A percentile compares a stretch with the other conserved stretches of the same genome.
Evolutionary conservation across 768 basidiomycete genomes (phyloP).

Genomic region (Tricholoma matsutake): DNA sequence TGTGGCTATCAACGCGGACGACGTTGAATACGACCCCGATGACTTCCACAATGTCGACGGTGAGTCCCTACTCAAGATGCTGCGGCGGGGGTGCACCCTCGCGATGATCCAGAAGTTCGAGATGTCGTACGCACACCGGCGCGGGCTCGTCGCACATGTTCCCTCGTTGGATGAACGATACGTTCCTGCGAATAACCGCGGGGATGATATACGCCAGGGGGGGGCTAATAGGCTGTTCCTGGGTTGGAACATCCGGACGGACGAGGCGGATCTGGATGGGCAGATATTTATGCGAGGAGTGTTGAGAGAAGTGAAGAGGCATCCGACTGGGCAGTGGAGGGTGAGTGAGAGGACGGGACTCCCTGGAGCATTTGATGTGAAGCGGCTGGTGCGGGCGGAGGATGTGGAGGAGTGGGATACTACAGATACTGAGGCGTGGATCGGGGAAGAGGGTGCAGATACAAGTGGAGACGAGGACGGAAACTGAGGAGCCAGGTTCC

Average conservation of each 20-base stretch:
- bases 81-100: conserved; percentile 57
- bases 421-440: conserved; percentile 32
- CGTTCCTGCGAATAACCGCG: conserved; percentile 9
- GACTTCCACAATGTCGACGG: conserved; percentile 27
- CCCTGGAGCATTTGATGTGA: conserved; percentile 31
- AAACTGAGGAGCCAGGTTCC: too few species aligned
- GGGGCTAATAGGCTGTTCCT: conserved; percentile 43
- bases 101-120: conserved; percentile 56
- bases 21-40: conserved; percentile 3
- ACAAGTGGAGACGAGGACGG: background rate
- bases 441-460: conserved; percentile 10
- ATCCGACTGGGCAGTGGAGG: conserved; percentile 33
- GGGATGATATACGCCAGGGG: conserved; percentile 18
- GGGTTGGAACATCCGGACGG: conserved; percentile 65
- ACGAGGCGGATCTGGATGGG: conserved; percentile 44
- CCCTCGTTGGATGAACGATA: conserved; percentile 33
- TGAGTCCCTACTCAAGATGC: conserved; percentile 30
- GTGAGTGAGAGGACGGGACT: conserved; percentile 20
- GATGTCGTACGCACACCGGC: conserved; percentile 52
- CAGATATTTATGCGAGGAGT: conserved; percentile 41
- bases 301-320: conserved; percentile 30
- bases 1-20: conserved; percentile 24
- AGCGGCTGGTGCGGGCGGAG: conserved; percentile 26
- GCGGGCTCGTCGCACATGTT: conserved; percentile 49
- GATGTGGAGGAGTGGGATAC: conserved; percentile 34